Evolutionary conservation across 169 alveolate genomes (phyloP).

Genomic region (Pseudocohnilembus persalinus): DNA sequence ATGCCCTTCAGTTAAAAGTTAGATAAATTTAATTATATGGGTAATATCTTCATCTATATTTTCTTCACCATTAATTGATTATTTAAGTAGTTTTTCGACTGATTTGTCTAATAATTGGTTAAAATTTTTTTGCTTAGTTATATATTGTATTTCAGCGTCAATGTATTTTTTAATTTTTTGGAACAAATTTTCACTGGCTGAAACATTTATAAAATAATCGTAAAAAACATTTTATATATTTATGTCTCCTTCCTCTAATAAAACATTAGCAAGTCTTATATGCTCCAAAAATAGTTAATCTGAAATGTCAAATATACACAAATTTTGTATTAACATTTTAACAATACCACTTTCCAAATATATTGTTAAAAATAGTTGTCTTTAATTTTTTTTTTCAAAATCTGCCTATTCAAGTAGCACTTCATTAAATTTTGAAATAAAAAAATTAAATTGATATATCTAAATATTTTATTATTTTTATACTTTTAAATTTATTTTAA

Average conservation of each 20-base stretch:
- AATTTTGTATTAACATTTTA: not conserved
- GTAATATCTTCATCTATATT: not conserved
- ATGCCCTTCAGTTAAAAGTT: not conserved
- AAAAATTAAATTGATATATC: no score
- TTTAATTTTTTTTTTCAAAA: not conserved
- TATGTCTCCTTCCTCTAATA: not conserved
- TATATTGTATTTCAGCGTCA: not conserved
- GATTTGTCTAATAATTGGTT: not conserved
- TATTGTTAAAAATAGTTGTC: not conserved
- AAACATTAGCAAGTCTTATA: not conserved
- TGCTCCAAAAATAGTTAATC: not conserved
- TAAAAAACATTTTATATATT: no score
- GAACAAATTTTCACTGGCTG: not conserved
- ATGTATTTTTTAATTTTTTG: not conserved
- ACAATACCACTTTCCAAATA: not conserved
- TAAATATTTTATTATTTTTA: no score
- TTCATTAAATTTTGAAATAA: no score
- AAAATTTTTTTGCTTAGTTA: no score
- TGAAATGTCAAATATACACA: not conserved
- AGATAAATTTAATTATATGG: not conserved
- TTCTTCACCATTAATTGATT: not conserved
- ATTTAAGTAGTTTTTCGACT: not conserved
- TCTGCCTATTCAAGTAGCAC: no score
- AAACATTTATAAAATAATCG: not conserved
- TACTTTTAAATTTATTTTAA: no score